These are phyloP conservation scores for Fusarium nematophilum DNA, from an alignment of 2,329 filamentous ascomycete genomes.

Conservation along the genomic window DNA sequence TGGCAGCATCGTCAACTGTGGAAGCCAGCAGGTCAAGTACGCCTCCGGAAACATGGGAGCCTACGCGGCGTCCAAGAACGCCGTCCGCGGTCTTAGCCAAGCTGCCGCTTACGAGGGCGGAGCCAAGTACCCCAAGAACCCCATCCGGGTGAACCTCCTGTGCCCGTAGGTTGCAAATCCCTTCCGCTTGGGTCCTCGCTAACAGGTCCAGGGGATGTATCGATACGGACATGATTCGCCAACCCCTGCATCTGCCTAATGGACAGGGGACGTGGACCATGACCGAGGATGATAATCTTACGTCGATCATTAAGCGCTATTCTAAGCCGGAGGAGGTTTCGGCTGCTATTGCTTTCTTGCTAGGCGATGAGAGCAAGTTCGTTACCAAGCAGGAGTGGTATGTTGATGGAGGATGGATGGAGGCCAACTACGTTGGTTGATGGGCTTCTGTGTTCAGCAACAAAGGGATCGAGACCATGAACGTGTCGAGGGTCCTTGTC, in stretches of 20 bases:
- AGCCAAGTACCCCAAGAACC: constrained; percentile 40
- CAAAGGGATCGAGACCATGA: no score
- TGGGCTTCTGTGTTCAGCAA: background rate
- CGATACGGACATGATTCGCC: constrained; percentile 45
- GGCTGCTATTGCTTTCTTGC: constrained; percentile 44
- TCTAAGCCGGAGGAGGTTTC: constrained; percentile 46
- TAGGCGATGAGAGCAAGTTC: constrained; percentile 48
- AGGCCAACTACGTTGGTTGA: constrained; percentile 37
- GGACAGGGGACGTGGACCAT: constrained; percentile 41
- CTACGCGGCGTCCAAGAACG: constrained; percentile 49
- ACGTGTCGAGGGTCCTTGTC: no score
- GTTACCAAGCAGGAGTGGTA: constrained; percentile 45
- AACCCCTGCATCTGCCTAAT: constrained; percentile 41
- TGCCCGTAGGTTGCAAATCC: constrained; percentile 31
- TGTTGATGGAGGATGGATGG: constrained; percentile 47
- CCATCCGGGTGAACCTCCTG: constrained; percentile 38
- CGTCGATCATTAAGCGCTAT: constrained; percentile 44
- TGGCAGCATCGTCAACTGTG: constrained; percentile 61
- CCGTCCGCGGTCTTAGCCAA: constrained; percentile 43
- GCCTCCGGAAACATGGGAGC: constrained; percentile 50
- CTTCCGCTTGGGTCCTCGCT: background rate
- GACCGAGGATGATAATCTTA: constrained; percentile 39
- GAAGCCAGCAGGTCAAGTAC: constrained; percentile 56
- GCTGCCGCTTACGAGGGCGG: constrained; percentile 44
- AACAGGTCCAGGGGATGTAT: constrained; percentile 37